These are phyloP conservation scores for Passiflora organensis DNA, from an alignment of 345 rosid species.

Conservation along the genomic window DNA sequence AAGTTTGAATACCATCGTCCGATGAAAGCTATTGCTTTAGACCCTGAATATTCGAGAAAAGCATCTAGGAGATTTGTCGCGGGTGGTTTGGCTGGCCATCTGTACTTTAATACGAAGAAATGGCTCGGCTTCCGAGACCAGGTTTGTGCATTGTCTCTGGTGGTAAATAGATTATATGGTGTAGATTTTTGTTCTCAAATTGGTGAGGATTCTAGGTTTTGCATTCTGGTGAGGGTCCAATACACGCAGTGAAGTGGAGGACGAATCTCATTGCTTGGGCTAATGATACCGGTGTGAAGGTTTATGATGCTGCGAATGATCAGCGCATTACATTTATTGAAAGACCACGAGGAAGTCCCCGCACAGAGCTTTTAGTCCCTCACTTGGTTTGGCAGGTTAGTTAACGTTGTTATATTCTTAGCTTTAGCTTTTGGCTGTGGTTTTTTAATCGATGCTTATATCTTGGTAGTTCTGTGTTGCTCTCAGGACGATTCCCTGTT, in stretches of 20 bases:
- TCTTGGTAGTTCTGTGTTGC: not conserved
- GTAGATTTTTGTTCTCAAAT: constrained; percentile 7
- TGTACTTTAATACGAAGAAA: constrained; percentile 76
- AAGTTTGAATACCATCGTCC: constrained; percentile 95
- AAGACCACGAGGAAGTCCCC: constrained; percentile 87
- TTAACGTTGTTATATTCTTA: not conserved
- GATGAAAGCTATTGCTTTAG: constrained; percentile 89
- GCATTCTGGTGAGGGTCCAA: constrained; percentile 99
- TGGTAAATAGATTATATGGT: not conserved
- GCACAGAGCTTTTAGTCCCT: constrained; percentile 83
- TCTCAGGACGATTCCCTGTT: constrained; percentile 78
- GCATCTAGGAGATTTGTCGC: constrained; percentile 77
- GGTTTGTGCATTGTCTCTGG: constrained; percentile 37
- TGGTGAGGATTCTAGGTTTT: constrained; percentile 46
- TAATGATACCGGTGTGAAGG: constrained; percentile 93
- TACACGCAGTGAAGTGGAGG: constrained; percentile 93
- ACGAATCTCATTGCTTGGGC: constrained; percentile 97
- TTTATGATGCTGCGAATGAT: constrained; percentile 87
- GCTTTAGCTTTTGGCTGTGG: not conserved
- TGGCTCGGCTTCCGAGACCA: constrained; percentile 89
- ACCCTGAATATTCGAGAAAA: constrained; percentile 78
- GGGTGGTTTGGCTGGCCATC: constrained; percentile 96
- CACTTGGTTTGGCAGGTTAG: constrained; percentile 99
- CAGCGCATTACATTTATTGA: constrained; percentile 93
- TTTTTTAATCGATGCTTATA: not conserved